A percentile compares a stretch with the other conserved stretches of the same genome.
Conservation (phyloP, 1,139 yeast species). For the Geotrichum citri-aurantii region DNA sequence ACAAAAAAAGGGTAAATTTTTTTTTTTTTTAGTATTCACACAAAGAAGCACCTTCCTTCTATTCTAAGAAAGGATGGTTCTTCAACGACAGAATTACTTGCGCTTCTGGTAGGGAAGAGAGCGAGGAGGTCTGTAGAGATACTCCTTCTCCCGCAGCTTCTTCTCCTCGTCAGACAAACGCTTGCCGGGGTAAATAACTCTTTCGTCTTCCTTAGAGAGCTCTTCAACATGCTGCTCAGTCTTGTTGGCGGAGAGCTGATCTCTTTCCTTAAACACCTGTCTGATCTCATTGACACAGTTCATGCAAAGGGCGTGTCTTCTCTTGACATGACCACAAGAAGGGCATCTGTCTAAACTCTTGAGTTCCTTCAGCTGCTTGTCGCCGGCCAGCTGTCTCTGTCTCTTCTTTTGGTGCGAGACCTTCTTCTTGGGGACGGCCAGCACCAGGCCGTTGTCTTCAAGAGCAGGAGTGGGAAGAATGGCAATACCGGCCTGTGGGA, state of each 20-base stretch:
- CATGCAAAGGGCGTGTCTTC: constrained; percentile 90
- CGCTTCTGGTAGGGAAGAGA: constrained; percentile 47
- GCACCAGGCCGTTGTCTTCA: constrained; percentile 53
- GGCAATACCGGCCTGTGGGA: constrained; percentile 13
- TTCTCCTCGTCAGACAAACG: constrained; percentile 47
- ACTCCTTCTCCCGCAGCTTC: constrained; percentile 53
- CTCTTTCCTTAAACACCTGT: constrained; percentile 57
- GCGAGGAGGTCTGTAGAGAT: constrained; percentile 57
- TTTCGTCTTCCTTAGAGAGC: constrained; percentile 46
- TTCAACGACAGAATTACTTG: neutral
- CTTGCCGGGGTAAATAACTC: constrained; percentile 73
- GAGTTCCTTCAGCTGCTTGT: constrained; percentile 70
- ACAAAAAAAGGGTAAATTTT: neutral
- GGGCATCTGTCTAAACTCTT: constrained; percentile 85
- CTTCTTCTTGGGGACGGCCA: constrained; percentile 93
- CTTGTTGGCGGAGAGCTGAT: constrained; percentile 25
- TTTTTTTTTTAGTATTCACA: neutral
- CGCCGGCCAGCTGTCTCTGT: constrained; percentile 71
- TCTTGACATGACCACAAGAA: constrained; percentile 86
- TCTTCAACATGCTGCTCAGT: constrained; percentile 43
- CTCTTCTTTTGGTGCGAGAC: constrained; percentile 82
- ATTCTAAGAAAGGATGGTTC: no score
- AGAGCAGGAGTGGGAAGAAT: constrained; percentile 14
- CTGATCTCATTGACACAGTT: constrained; percentile 81
- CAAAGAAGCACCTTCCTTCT: no score